Evolutionary conservation across 495 filamentous ascomycete species (phyloP).

Genomic region (Poronia punctata): DNA sequence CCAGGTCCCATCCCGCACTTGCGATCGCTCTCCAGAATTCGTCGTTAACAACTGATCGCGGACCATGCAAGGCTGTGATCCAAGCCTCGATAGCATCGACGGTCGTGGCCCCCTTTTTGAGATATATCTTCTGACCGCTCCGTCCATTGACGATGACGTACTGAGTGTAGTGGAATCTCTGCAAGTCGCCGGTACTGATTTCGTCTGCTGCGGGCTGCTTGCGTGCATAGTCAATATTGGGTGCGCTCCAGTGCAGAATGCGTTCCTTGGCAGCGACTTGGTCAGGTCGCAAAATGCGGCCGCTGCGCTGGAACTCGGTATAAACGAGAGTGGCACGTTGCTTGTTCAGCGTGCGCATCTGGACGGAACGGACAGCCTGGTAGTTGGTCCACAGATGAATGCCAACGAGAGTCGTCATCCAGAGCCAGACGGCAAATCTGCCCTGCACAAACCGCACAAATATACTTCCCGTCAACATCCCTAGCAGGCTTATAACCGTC

Average conservation of each 20-base stretch:
- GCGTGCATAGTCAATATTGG: slow-evolving; percentile 26
- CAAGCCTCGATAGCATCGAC: slow-evolving; percentile 59
- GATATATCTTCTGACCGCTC: slow-evolving; percentile 32
- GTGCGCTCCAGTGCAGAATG: slow-evolving; percentile 58
- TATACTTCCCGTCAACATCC: slow-evolving; percentile 79
- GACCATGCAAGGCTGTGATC: slow-evolving; percentile 56
- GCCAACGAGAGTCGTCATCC: slow-evolving; percentile 61
- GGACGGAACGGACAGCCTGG: slow-evolving; percentile 72
- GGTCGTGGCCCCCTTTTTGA: slow-evolving; percentile 53
- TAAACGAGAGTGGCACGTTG: slow-evolving; percentile 81
- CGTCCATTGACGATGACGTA: slow-evolving; percentile 37
- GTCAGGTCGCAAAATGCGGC: slow-evolving; percentile 51
- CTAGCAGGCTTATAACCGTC: slow-evolving; percentile 83
- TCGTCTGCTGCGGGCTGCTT: slow-evolving; percentile 4
- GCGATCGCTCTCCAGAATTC: slow-evolving; percentile 28
- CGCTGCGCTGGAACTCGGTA: slow-evolving; percentile 48
- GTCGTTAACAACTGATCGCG: slow-evolving; percentile 26
- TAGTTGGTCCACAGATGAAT: slow-evolving; percentile 80
- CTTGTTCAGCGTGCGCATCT: slow-evolving; percentile 78
- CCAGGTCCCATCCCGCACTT: slow-evolving; percentile 39
- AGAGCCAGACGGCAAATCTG: slow-evolving; percentile 65
- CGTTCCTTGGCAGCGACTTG: slow-evolving; percentile 60
- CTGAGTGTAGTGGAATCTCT: neutral
- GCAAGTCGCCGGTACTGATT: slow-evolving; percentile 11
- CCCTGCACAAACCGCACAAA: slow-evolving; percentile 71